Evolutionary conservation across 2,329 filamentous ascomycete genomes (phyloP), one percentile per base, ranked within the genome.

Genomic region (Hypocrella siamensis): DNA sequence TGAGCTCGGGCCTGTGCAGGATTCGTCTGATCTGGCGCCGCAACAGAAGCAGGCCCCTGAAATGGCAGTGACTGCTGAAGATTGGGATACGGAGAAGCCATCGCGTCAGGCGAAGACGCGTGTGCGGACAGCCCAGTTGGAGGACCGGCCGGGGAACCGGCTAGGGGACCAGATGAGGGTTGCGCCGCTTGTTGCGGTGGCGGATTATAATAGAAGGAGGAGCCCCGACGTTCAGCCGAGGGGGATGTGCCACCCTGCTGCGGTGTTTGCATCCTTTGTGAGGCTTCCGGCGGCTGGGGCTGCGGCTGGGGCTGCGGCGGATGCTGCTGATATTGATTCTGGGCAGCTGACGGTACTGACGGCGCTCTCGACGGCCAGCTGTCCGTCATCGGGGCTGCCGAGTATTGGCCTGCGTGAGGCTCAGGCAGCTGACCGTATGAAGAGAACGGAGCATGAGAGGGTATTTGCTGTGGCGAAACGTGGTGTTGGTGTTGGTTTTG

Each of bases 201-300:
- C 35, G 53, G 50, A 40, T 55, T 63, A 43, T 70, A 72, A 48
- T 78, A 79, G 43, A 70, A 76, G 8, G 63, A 61, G 8, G 63
- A 61, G 9, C 65, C 58, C 36, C 60, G 68, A 2, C 68, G 60
- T 36, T 79, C 72, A 12, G 60, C 38, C 22, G 51, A 40, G 9
- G 48, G 47, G 17, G 47, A 44, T 6, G 39, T 43, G 6, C 40
- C 35, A 10, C 46, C 26, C 35, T 47, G 50, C 26, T 51, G 53
- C 5, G 48, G 44, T 11, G 42, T 47, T 35, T 47, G 49, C 29
- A 47, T 38, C 17, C 41, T 40, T 30, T 48, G 47, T 9, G 39
- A 34, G 10, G 41, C 35, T 25, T 53, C 51, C 16, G 42, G 38
- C 3, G 40, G 34, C 25, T 38, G 42, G 18, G 40, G 38, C 31